Evolutionary conservation across 1,284 basidiomycete species (phyloP), one percentile per base, ranked within the genome.

Genomic region (Heterobasidion annosum): DNA sequence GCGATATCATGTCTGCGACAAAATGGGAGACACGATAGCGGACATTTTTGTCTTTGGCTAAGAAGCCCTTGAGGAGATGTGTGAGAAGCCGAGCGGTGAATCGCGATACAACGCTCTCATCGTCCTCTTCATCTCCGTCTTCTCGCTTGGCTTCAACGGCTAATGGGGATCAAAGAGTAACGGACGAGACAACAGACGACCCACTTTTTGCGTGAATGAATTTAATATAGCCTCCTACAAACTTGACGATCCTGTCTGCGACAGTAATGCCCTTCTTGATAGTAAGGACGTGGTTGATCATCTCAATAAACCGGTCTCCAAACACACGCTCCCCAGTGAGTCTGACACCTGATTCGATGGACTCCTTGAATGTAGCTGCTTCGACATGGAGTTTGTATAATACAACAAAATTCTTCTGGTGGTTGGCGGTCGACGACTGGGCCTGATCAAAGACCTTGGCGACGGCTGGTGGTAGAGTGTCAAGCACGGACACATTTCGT

Each of bases 331-430:
- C 94, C 8, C 93, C 96, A 0, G 81, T 74, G 7, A 89, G 76
- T 59, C 81, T 85, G 50, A 77, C 68, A 48, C 72, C 76, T 5
- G 79, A 78, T 57, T 76, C 73, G 18, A 78, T 67, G 8, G 73
- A 54, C 56, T 88, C 78, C 2, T 76, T 84, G 59, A 88, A 68
- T 2, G 70, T 64, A 0, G 82, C 76, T 33, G 85, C 85, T 60
- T 85, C 80, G 16, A 74, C 63, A 61, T 97, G 93, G 44, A 95
- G 70, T 67, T 94, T 93, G 73, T 89, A 81, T 1, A 98, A 79
- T 0, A 87, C 83, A 51, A 94, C 88, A 56, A 86, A 81, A 70
- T 98, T 97, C 77, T 98, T 98, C 58, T 88, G 81, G 68, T 92
- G 94, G 67, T 92, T 94, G 7, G 94, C 91, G 9, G 86, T 68